These are phyloP conservation scores for Phytopythium ostracodes DNA, from an alignment of 352 stramenopile genomes.

Conservation along the genomic window DNA sequence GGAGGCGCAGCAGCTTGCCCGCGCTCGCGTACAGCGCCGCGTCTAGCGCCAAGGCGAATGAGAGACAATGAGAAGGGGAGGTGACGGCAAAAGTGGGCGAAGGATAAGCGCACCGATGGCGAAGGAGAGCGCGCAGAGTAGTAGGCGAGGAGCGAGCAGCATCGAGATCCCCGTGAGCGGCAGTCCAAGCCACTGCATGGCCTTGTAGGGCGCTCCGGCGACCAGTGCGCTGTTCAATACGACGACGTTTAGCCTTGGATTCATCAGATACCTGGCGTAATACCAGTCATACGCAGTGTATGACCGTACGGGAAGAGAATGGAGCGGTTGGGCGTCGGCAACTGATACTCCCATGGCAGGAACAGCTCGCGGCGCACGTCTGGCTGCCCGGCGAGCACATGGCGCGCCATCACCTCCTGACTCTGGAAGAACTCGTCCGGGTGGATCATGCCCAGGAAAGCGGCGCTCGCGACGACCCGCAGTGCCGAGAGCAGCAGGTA, in stretches of 20 bases:
- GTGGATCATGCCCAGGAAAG: constrained; percentile 60
- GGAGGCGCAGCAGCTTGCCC: constrained; percentile 20
- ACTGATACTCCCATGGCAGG: constrained; percentile 74
- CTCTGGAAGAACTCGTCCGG: constrained; percentile 88
- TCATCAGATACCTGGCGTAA: too few relatives aligned
- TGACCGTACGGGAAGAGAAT: constrained; percentile 60
- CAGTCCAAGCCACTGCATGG: constrained; percentile 34
- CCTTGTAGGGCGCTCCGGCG: constrained; percentile 43
- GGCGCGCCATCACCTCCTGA: constrained; percentile 74
- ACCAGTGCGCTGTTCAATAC: constrained; percentile 31
- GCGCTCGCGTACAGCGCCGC: constrained; percentile 35
- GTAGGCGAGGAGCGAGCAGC: constrained; percentile 50
- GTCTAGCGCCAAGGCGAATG: constrained; percentile 19
- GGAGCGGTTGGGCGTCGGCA: constrained; percentile 61
- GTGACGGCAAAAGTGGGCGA: not conserved
- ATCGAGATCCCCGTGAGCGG: constrained; percentile 34
- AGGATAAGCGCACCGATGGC: constrained; percentile 37
- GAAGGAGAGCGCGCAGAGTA: constrained; percentile 64
- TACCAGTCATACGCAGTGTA: not conserved
- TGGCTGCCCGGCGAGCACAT: constrained; percentile 26
- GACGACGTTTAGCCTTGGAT: too few relatives aligned
- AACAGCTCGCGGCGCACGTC: constrained; percentile 31
- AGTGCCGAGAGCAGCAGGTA: constrained; percentile 40
- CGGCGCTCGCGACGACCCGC: constrained; percentile 25
- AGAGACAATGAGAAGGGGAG: not conserved